Percentiles rank a stretch among this genome's conserved stretches.
Evolutionary conservation across 2,329 filamentous ascomycete species (phyloP).

Genomic region (Mycocentrospora acerina): DNA sequence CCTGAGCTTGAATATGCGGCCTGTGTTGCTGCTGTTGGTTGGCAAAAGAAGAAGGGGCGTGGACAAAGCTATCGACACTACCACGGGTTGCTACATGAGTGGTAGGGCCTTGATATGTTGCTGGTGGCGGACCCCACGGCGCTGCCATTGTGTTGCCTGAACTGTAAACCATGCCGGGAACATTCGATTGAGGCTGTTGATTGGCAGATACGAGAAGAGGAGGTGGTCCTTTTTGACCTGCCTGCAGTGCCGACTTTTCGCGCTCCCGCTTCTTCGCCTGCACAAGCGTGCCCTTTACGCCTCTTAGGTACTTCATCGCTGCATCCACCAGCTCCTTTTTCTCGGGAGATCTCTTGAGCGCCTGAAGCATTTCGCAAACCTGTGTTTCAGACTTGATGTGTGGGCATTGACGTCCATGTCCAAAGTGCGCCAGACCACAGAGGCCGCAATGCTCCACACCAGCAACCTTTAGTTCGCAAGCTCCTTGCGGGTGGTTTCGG

Average conservation of each 20-base stretch:
- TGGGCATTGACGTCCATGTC: constrained; percentile 58
- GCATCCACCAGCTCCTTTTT: constrained; percentile 53
- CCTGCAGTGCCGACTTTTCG: constrained; percentile 28
- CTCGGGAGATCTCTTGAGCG: constrained; percentile 61
- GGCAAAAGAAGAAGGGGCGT: not conserved
- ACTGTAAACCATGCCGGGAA: not conserved
- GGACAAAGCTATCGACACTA: constrained; percentile 8
- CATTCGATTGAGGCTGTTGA: not conserved
- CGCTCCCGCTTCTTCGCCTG: constrained; percentile 51
- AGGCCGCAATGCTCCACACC: constrained; percentile 64
- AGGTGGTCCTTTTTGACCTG: not conserved
- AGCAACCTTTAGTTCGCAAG: constrained; percentile 61
- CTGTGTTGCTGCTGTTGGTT: constrained; percentile 10
- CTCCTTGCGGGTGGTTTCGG: constrained; percentile 56
- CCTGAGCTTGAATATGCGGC: constrained; percentile 10
- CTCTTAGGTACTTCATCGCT: constrained; percentile 59
- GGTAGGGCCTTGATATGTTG: not conserved
- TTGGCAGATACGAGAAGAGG: not conserved
- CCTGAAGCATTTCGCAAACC: constrained; percentile 64
- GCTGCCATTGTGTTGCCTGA: not conserved
- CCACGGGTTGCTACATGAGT: not conserved
- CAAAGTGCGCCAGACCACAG: constrained; percentile 64
- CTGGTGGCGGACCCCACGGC: not conserved
- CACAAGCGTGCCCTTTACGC: constrained; percentile 58
- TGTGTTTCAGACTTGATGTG: constrained; percentile 64